Percentiles rank a stretch among this genome's conserved stretches.
Evolutionary conservation across 106 monocot genomes (phyloP).

Genomic region (Dactylorhiza incarnata): DNA sequence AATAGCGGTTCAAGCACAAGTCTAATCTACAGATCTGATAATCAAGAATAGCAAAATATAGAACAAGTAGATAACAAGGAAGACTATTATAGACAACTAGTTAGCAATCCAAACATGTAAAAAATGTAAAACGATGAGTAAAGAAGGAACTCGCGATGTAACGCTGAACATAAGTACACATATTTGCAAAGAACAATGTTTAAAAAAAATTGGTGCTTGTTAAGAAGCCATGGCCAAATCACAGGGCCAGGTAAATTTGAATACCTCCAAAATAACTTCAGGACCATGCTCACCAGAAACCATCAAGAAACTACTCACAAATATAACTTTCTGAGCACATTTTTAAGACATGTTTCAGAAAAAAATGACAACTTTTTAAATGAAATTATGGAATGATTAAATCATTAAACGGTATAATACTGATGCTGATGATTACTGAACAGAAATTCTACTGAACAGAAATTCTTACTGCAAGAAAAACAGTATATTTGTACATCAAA

Average conservation of each 20-base stretch:
- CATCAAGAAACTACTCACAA: background rate
- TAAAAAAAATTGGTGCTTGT: too few species aligned
- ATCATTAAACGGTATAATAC: background rate
- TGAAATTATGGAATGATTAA: background rate
- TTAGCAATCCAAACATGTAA: too few species aligned
- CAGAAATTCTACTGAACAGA: background rate
- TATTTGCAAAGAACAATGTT: too few species aligned
- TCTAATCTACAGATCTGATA: too few species aligned
- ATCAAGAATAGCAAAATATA: too few species aligned
- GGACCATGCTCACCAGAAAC: background rate
- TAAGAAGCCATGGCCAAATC: background rate
- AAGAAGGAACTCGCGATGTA: too few species aligned
- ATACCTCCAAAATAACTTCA: background rate
- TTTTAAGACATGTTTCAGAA: background rate
- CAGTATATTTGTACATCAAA: background rate
- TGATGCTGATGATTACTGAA: background rate
- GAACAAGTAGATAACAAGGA: too few species aligned
- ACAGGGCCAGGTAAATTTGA: background rate
- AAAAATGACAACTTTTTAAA: background rate
- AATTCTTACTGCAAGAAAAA: background rate
- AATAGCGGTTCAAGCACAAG: too few species aligned
- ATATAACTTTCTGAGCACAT: background rate
- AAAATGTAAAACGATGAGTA: too few species aligned
- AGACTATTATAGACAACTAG: too few species aligned
- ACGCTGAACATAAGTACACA: too few species aligned